Base-by-base conservation (phyloP, 1,139 yeast genomes). In the Suhomyces atakaporum region DNA sequence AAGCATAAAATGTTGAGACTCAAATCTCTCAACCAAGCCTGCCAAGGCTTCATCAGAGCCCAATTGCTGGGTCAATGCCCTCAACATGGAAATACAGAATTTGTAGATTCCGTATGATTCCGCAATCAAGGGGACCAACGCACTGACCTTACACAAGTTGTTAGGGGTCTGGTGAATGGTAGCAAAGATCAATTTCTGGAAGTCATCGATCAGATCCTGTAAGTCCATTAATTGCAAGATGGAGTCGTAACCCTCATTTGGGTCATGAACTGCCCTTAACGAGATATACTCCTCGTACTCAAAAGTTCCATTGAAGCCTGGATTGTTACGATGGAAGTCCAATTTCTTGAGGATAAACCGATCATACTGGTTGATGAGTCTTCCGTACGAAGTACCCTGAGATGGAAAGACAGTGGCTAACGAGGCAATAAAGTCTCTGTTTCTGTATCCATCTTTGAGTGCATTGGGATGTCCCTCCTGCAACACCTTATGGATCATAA, bases 231-330 rank as follows among this genome's bases (percentile, higher is more conserved):
- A 69, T 56, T 88, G 96, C 46, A 88, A 63, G 46, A 90, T 79
- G 1, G 95, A 81, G 54, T 90, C 96, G 56, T 86, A 92, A 5
- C 97, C 97, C 63, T 89, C 96, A 56, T 92, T 90, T 3, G 97
- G 97, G 56, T 92, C 96, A 53, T 87, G 84, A 25, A 88, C 95
- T 3, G 90, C 82, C 43, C 89, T 77, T 48, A 92, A 73, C 2
- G 96, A 87, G 29, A 90, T 81, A 56, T 90, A 92, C 56, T 92
- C 98, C 58, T 89, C 96, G 55, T 92, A 92, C 58, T 92, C 98
- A 62, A 92, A 92, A 30, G 90, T 89, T 14, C 97, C 97, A 55
- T 86, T 90, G 64, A 90, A 92, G 2, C 90, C 95, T 10, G 88
- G 81, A 54, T 92, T 95, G 43, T 77, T 75, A 38, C 84, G 78